Conservation (phyloP, 192 early-diverging fungal species). For the Mycoemilia scoparia region DNA sequence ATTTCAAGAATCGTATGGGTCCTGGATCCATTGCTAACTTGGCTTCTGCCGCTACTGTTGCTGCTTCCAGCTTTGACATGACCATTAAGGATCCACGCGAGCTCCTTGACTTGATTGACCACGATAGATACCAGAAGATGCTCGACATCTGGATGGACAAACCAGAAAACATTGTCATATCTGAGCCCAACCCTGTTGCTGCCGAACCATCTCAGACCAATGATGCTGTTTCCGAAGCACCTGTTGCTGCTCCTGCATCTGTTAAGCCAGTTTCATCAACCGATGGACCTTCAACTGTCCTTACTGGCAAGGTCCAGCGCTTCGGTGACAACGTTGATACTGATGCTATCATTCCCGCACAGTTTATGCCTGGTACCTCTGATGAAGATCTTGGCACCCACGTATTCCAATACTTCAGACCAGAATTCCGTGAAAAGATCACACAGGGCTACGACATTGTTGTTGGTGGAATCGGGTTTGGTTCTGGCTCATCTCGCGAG, state of each 20-base stretch:
- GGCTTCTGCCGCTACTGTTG: slow-evolving; percentile 58
- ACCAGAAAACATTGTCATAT: slow-evolving; percentile 34
- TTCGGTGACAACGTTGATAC: slow-evolving; percentile 65
- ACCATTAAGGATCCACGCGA: slow-evolving; percentile 45
- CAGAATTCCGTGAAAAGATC: slow-evolving; percentile 50
- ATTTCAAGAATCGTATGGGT: slow-evolving; percentile 74
- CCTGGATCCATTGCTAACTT: slow-evolving; percentile 63
- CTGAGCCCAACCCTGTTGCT: slow-evolving; percentile 42
- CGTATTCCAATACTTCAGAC: slow-evolving; percentile 53
- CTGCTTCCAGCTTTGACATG: slow-evolving; percentile 62
- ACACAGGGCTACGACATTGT: slow-evolving; percentile 47
- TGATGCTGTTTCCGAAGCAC: slow-evolving; percentile 23
- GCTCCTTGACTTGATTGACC: slow-evolving; percentile 46
- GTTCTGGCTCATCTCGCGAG: slow-evolving; percentile 58
- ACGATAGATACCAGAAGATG: slow-evolving; percentile 37
- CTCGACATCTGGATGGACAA: slow-evolving; percentile 50
- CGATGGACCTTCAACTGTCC: slow-evolving; percentile 13
- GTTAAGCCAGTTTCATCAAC: background rate
- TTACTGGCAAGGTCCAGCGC: slow-evolving; percentile 47
- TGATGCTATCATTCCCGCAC: slow-evolving; percentile 61
- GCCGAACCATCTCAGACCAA: slow-evolving; percentile 21
- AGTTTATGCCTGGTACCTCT: slow-evolving; percentile 51
- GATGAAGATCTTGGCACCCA: slow-evolving; percentile 51
- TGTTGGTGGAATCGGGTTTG: slow-evolving; percentile 54
- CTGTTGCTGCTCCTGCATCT: slow-evolving; percentile 4